Conservation (phyloP, 2,329 filamentous ascomycete species). For the Claviceps maximensis region DNA sequence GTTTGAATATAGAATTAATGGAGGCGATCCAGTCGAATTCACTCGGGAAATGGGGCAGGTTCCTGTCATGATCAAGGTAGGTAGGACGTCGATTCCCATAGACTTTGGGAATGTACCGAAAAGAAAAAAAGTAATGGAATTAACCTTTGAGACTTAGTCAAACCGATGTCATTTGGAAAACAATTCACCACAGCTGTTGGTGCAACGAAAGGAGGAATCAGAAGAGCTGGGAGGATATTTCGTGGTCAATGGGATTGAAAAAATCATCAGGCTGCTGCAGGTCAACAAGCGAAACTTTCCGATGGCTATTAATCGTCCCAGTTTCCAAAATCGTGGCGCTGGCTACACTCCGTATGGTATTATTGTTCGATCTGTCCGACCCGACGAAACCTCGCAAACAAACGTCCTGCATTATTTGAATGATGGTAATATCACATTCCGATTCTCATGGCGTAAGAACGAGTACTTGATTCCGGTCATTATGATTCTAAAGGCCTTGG, state of each 20-base stretch:
- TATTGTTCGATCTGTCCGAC: conserved; percentile 79
- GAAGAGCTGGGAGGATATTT: conserved; percentile 97
- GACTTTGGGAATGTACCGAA: background rate
- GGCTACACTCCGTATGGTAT: conserved; percentile 85
- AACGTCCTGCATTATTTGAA: conserved; percentile 93
- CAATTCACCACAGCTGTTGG: conserved; percentile 68
- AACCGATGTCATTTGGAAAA: conserved; percentile 84
- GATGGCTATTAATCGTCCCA: conserved; percentile 82
- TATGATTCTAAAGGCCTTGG: conserved; percentile 91
- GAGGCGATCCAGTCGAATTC: conserved; percentile 71
- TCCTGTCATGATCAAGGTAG: conserved; percentile 87
- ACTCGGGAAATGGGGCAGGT: conserved; percentile 76
- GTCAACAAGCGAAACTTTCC: conserved; percentile 88
- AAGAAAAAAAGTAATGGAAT: background rate
- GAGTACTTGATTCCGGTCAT: conserved; percentile 92
- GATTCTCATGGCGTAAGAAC: conserved; percentile 95
- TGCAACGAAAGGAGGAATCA: conserved; percentile 82
- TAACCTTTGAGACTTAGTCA: conserved; percentile 38
- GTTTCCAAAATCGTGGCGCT: conserved; percentile 75
- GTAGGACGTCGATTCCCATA: conserved; percentile 12
- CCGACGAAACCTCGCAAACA: conserved; percentile 96
- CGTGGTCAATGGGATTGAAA: conserved; percentile 94
- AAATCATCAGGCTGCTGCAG: conserved; percentile 84
- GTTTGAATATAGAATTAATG: conserved; percentile 77
- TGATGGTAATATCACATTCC: conserved; percentile 91